phyloP scores from a whole-genome alignment of 148 eudicot species.

The Fagopyrum esculentum region DNA sequence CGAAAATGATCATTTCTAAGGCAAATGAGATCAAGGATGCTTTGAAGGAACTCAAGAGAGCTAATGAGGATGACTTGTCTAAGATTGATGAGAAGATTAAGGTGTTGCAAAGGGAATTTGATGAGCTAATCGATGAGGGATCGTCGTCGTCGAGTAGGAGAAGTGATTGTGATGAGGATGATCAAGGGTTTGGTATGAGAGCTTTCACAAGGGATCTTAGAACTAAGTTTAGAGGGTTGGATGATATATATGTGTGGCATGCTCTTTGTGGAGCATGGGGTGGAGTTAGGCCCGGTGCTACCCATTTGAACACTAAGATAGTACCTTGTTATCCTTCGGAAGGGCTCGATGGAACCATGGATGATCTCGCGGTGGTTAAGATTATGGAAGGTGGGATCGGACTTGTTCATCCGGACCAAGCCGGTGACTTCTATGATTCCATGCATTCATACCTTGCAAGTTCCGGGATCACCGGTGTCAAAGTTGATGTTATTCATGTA shows the following conservation, averaged over 20 bases:
- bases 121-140: conserved; percentile 27
- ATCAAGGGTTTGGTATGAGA: conserved; percentile 31
- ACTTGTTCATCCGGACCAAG: conserved; percentile 59
- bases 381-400: conserved; percentile 53
- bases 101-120: conserved; percentile 30
- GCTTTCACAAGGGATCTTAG: conserved; percentile 54
- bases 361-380: conserved; percentile 55
- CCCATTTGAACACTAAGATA: conserved; percentile 28
- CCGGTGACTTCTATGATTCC: conserved; percentile 44
- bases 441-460: conserved; percentile 55
- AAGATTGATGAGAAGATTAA: conserved; percentile 23
- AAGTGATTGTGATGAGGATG: not conserved
- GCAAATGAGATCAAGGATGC: conserved; percentile 47
- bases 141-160: conserved; percentile 1
- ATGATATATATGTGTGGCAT: conserved; percentile 64
- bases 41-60: conserved; percentile 39
- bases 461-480: conserved; percentile 57
- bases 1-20: conserved; percentile 45
- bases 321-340: conserved; percentile 39
- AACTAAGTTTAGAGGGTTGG: conserved; percentile 39
- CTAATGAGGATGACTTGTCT: conserved; percentile 23
- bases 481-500: conserved; percentile 67
- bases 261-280: conserved; percentile 75
- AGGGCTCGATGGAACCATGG: conserved; percentile 55
- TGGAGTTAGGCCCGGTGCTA: conserved; percentile 54